Evolutionary conservation across 768 basidiomycete species (phyloP), one percentile per base, ranked within the genome.

Genomic region (Agaricus blazei): DNA sequence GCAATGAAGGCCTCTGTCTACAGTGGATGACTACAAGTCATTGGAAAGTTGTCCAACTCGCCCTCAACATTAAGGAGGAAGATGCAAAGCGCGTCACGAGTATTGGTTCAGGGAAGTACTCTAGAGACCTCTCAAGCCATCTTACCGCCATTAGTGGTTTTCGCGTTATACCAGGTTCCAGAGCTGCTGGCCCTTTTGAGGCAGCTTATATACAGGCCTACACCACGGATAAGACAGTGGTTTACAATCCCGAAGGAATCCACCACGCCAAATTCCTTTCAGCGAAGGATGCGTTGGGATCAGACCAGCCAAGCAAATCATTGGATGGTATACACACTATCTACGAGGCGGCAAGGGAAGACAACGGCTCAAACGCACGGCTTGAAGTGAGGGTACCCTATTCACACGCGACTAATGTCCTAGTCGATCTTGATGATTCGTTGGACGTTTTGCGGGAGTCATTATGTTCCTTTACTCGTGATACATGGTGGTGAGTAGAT

Each of bases 141-240:
- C 59, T 63, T 14, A 56, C 47, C 2, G 59, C 44, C 2, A 48
- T 62, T 3, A 49, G 48, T 3, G 59, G 65, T 2, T 64, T 57
- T 52, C 52, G 61, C 0, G 45, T 63, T 9, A 49, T 4, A 1
- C 59, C 63, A 5, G 61, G 60, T 3, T 15, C 24, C 44, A 31
- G 24, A 3, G 48, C 58, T 3, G 11, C 29, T 34, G 65, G 63
- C 5, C 8, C 8, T 9, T 63, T 28, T 24, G 6, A 58, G 2
- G 51, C 28, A 0, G 31, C 26, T 1, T 64, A 64, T 28, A 12
- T 64, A 2, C 61, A 62, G 40, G 58, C 53, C 0, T 64, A 62
- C n/a, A 57, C 52, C 0, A 66, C 63, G 0, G 63, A 63, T n/a
- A 67, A 67, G 43, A 19, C 58, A 0, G 37, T 60, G 3, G 28